Conservation (phyloP, 1,284 basidiomycete genomes). For the Clitocybe nebularis region DNA sequence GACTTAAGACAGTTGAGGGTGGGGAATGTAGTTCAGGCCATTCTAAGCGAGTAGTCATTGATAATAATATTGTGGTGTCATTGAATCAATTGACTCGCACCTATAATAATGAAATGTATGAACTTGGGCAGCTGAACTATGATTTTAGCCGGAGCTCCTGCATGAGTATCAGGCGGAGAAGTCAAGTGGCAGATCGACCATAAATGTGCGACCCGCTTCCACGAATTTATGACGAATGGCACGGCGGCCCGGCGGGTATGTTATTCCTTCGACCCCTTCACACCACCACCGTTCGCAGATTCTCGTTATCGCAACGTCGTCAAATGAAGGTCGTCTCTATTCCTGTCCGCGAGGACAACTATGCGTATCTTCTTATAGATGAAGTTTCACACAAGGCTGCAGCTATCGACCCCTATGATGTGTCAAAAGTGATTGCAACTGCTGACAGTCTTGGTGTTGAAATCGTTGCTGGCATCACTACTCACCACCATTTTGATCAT, state of each 20-base stretch:
- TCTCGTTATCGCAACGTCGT: constrained; percentile 6
- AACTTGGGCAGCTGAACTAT: too few species aligned
- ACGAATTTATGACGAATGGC: too few species aligned
- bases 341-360: constrained; percentile 81
- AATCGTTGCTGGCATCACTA: constrained; percentile 77
- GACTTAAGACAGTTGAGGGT: constrained; percentile 88
- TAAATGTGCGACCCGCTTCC: too few species aligned
- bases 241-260: too few species aligned
- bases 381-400: constrained; percentile 67
- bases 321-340: constrained; percentile 75
- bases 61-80: too few species aligned
- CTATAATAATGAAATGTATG: too few species aligned
- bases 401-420: constrained; percentile 81
- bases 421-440: constrained; percentile 66
- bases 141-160: too few species aligned
- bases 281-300: background rate
- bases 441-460: constrained; percentile 67
- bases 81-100: background rate
- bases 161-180: too few species aligned
- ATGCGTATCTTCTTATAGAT: constrained; percentile 85
- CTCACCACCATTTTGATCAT: constrained; percentile 90
- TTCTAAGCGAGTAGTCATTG: constrained; percentile 66
- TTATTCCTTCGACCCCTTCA: too few species aligned
- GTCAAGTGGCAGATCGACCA: too few species aligned
- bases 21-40: constrained; percentile 89